phyloP scores from a whole-genome alignment of 2,329 filamentous ascomycete species.

The Sclerotinia minor region DNA sequence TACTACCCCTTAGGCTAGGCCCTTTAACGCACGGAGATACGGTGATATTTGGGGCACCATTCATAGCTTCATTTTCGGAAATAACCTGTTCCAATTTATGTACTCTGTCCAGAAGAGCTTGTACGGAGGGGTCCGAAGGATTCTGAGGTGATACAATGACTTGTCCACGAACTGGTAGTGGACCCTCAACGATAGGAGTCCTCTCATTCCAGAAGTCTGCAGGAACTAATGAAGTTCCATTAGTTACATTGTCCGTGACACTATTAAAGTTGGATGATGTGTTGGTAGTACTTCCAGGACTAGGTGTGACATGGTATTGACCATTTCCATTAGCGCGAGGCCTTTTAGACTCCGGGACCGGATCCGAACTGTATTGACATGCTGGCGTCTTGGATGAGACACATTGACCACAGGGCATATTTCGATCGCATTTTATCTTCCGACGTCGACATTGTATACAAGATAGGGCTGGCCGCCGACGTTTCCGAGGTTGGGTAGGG shows the following conservation, averaged over 20 bases:
- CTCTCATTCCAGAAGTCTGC: slow-evolving; percentile 2
- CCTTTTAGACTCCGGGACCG: background rate
- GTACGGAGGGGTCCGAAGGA: background rate
- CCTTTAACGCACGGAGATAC: background rate
- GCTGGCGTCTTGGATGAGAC: slow-evolving; percentile 16
- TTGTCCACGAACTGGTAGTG: background rate
- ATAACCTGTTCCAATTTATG: slow-evolving; percentile 17
- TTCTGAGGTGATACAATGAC: background rate
- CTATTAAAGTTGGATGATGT: background rate
- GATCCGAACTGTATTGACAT: slow-evolving; percentile 23
- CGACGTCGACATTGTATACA: slow-evolving; percentile 46
- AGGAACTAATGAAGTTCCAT: background rate
- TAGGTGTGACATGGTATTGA: slow-evolving; percentile 14
- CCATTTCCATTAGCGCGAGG: slow-evolving; percentile 7
- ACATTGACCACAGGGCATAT: slow-evolving; percentile 24
- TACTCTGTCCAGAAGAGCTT: slow-evolving; percentile 21
- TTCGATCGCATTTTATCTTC: slow-evolving; percentile 28
- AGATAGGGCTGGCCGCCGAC: slow-evolving; percentile 43
- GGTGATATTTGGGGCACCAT: background rate
- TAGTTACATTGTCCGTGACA: background rate
- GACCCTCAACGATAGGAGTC: background rate
- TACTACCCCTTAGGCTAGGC: slow-evolving; percentile 24
- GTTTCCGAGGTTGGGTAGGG: slow-evolving; percentile 32
- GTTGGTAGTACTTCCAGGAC: slow-evolving; percentile 3
- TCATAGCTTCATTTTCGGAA: slow-evolving; percentile 4